These are phyloP conservation scores for Trichoderma sp. DNA, from an alignment of 2,329 filamentous ascomycete species.

Conservation along the genomic window DNA sequence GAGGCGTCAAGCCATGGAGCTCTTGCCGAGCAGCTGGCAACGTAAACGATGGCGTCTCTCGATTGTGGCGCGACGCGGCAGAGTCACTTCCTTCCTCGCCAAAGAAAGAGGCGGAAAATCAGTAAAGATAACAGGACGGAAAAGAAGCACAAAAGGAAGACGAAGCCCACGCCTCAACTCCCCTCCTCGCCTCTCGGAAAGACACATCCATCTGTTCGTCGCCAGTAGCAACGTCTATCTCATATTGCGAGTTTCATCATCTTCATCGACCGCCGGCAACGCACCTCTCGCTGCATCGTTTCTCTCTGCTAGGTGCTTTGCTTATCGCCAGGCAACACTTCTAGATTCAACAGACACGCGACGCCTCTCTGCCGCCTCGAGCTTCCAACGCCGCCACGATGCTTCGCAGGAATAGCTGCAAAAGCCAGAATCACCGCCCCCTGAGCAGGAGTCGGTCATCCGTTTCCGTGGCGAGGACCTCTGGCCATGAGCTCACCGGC, in stretches of 20 bases:
- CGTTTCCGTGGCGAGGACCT: conserved; percentile 47
- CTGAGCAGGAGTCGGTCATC: conserved; percentile 57
- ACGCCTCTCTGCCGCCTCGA: not conserved
- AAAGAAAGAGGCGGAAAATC: not conserved
- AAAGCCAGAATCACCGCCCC: conserved; percentile 46
- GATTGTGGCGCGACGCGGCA: not conserved
- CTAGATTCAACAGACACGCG: not conserved
- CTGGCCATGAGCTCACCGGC: conserved; percentile 48
- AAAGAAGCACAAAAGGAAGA: not conserved
- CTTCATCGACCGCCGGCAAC: conserved; percentile 4
- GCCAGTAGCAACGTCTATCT: not conserved
- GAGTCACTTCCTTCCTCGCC: conserved; percentile 1
- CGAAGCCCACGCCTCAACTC: not conserved
- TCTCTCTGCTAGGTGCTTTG: not conserved
- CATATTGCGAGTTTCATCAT: not conserved
- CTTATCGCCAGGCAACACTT: too few relatives aligned
- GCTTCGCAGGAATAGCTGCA: conserved; percentile 54
- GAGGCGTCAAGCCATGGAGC: not conserved
- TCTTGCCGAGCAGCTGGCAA: not conserved
- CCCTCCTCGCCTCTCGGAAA: not conserved
- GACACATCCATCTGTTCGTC: not conserved
- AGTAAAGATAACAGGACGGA: too few relatives aligned
- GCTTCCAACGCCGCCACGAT: conserved; percentile 40
- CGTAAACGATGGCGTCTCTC: not conserved
- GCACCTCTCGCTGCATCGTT: not conserved